These are phyloP conservation scores for Entomophthora muscae DNA, from an alignment of 371 early-diverging fungal genomes.

Conservation along the genomic window DNA sequence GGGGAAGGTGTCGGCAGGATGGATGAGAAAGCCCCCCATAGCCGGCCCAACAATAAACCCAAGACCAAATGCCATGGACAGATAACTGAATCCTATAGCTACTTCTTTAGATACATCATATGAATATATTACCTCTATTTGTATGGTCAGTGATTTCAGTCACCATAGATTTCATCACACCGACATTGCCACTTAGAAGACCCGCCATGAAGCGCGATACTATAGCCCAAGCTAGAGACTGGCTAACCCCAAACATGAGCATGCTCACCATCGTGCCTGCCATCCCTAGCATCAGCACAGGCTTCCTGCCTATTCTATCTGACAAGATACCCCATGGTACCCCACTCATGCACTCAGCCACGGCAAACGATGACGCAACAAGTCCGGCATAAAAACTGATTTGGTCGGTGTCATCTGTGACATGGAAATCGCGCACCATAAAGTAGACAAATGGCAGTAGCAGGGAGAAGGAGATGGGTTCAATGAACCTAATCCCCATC, in stretches of 20 bases:
- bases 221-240: slow-evolving; percentile 43
- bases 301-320: slow-evolving; percentile 54
- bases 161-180: slow-evolving; percentile 65
- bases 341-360: slow-evolving; percentile 36
- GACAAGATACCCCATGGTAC: slow-evolving; percentile 33
- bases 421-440: slow-evolving; percentile 16
- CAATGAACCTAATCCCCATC: slow-evolving; percentile 33
- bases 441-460: slow-evolving; percentile 42
- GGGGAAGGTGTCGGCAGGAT: slow-evolving; percentile 56
- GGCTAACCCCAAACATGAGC: slow-evolving; percentile 59
- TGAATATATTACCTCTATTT: slow-evolving; percentile 32
- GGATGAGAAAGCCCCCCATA: slow-evolving; percentile 58
- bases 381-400: slow-evolving; percentile 36
- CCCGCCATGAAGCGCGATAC: slow-evolving; percentile 46
- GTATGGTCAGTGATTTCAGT: slow-evolving; percentile 68
- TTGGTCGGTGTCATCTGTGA: slow-evolving; percentile 10
- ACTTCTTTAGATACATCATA: not conserved
- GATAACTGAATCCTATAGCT: slow-evolving; percentile 7
- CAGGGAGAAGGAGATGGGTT: slow-evolving; percentile 37
- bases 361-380: slow-evolving; percentile 36
- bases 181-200: slow-evolving; percentile 62
- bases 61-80: slow-evolving; percentile 1
- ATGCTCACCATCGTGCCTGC: slow-evolving; percentile 45
- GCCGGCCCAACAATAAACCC: slow-evolving; percentile 36
- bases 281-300: slow-evolving; percentile 61